Evolutionary conservation across 352 stramenopile species (phyloP), one percentile per base, ranked within the genome.

Genomic region (Thalassiosira tumida): DNA sequence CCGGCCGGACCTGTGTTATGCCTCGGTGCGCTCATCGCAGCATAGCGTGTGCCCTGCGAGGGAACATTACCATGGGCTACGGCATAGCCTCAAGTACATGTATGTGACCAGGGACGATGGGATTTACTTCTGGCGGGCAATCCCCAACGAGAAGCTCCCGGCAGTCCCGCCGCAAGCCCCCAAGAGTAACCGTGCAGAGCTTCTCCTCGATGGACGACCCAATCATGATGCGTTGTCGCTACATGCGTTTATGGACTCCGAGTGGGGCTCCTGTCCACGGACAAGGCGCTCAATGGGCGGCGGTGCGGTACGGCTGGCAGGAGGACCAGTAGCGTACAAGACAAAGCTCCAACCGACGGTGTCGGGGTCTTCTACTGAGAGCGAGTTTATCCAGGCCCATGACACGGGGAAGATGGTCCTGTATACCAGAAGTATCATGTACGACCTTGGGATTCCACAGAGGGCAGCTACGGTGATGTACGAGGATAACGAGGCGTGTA

Each of bases 1-100:
- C 40, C 37, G 81, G 0, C 76, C 82, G 24, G 88, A 88, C 73
- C 2, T 93, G 7, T 83, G 64, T 24, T 82, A 81, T 40, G 77
- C 67, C 4, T 33, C 80, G 1, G 70, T 87, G n/a, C 40, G 72
- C 35, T 67, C 0, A 0, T 35, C 88, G 15, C 88, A 93, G 62
- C 29, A 26, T 5, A 88, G 43, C 21, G 47, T 69, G 2, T 38
- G 29, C 10, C 83, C 82, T 17, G 1, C 74, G 1, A 41, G 91
- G n/a, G 78, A 72, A 72, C 89, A 93, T 65, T 93, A 90, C 38
- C 24, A 89, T 54, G 85, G 1, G 0, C 75, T 93, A 24, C 21
- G 38, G 6, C 65, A 81, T 59, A 3, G 91, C 2, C 37, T 91
- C 2, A 79, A 85, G n/a, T 93, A 91, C 65, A 0, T 91, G 0